Percentiles rank a stretch among this genome's conserved stretches.
These are phyloP conservation scores for Euphorbia celastroides DNA, from an alignment of 441 rosid species.

Conservation along the genomic window DNA sequence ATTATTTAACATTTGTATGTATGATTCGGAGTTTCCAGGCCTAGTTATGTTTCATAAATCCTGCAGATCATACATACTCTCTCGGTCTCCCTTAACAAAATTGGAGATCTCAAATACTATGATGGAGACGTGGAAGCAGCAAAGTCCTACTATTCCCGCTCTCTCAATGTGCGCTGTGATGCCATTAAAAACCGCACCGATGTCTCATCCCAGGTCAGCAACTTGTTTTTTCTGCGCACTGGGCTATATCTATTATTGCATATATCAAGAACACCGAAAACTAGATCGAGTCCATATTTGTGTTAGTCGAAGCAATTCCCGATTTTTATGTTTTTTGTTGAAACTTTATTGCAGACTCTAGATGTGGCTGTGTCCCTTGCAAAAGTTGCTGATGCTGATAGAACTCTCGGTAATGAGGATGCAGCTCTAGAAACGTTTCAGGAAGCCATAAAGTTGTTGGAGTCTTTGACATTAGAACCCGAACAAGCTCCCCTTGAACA, in stretches of 20 bases:
- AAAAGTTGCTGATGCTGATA: slow-evolving; percentile 90
- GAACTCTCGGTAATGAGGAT: slow-evolving; percentile 56
- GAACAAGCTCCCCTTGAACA: slow-evolving; percentile 68
- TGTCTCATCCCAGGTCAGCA: slow-evolving; percentile 69
- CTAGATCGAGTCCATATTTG: no score
- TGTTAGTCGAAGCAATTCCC: no score
- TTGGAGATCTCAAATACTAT: slow-evolving; percentile 93
- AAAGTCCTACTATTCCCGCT: slow-evolving; percentile 66
- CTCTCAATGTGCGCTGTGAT: slow-evolving; percentile 72
- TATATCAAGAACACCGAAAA: no score
- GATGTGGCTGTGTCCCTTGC: slow-evolving; percentile 33
- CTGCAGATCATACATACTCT: slow-evolving; percentile 80
- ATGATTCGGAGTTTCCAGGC: neutral
- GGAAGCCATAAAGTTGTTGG: slow-evolving; percentile 77
- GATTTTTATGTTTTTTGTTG: no score
- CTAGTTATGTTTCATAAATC: slow-evolving; percentile 12
- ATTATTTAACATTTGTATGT: neutral
- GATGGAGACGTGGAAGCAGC: slow-evolving; percentile 80
- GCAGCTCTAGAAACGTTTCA: slow-evolving; percentile 60
- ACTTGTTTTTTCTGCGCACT: neutral
- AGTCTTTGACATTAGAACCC: slow-evolving; percentile 57
- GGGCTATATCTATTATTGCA: no score
- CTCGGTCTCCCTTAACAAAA: slow-evolving; percentile 93
- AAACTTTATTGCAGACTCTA: neutral
- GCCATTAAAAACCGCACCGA: slow-evolving; percentile 50